Evolutionary conservation across 2,329 filamentous ascomycete genomes (phyloP), one percentile per base, ranked within the genome.

Genomic region (Thelonectria rubi): DNA sequence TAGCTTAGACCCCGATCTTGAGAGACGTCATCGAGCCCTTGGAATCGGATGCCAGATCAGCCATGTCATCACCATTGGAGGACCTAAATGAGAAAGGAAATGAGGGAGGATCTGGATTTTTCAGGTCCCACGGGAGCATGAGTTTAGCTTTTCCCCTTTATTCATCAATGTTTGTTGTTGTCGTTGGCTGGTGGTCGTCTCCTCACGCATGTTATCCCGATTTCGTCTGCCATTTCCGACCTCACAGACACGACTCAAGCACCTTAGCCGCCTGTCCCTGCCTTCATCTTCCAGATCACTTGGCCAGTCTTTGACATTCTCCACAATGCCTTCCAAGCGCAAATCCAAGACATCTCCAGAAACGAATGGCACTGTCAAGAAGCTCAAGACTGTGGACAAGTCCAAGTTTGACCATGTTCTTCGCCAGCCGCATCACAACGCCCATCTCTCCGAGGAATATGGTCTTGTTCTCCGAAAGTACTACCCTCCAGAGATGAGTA

Each of bases 401-500:
- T 65, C 64, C 32, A 51, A 60, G 42, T 62, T 67, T 8, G 50
- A 60, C 6, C 59, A 78, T 53, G 76, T 75, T 24, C 69, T 84
- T 53, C 78, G 76, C 37, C 72, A 76, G 21, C 82, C 82, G 0
- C 84, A 86, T 62, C 81, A 79, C 11, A 79, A 79, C 43, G 73
- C 80, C n/a, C 70, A 75, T 15, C 76, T 81, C 20, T 77, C 82
- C 9, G 82, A 85, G 64, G 76, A 81, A 20, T 68, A 89, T 66
- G 88, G 88, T 17, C 87, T 92, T 51, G 86, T 92, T 0, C 80
- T 90, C 37, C 87, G 89, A 42, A 84, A 91, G 49, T 97, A 89
- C 78, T 97, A 97, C 69, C 93, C 93, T 0, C 85, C 86, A 1
- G 93, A 97, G 74, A 96, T 97, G 89, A 91, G 84, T 78, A 95